phyloP scores from a whole-genome alignment of 139 green algal genomes.

The Edaphochlamys debaryana region DNA sequence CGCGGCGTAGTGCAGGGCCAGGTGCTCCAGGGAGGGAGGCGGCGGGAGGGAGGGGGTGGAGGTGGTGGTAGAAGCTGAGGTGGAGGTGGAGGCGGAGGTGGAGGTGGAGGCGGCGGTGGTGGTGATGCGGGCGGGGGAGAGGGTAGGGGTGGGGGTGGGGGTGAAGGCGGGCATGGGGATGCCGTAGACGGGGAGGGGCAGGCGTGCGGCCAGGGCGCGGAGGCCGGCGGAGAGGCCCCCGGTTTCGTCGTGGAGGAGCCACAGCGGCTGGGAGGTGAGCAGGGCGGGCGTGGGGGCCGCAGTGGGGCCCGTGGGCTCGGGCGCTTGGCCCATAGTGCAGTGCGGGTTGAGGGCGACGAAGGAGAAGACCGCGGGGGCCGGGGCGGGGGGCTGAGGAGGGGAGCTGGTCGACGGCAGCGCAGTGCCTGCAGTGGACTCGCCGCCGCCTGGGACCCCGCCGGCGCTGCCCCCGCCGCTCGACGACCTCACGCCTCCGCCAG shows the following conservation, averaged over 20 bases:
- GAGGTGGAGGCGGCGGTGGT: not conserved
- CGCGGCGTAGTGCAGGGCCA: conserved; percentile 44
- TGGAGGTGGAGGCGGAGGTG: not conserved
- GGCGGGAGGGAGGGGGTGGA: conserved; percentile 35
- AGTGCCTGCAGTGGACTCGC: not conserved
- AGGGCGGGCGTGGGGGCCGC: not conserved
- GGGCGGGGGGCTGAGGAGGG: too few species aligned
- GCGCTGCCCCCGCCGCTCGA: too few species aligned
- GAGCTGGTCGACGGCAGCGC: not conserved
- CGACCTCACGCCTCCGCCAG: not conserved
- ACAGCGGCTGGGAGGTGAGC: conserved; percentile 65
- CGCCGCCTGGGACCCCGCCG: not conserved
- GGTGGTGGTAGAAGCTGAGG: too few species aligned
- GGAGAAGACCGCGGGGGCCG: not conserved
- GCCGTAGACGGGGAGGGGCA: conserved; percentile 57
- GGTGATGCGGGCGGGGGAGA: too few species aligned
- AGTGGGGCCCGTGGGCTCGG: too few species aligned
- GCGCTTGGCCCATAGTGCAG: conserved; percentile 17
- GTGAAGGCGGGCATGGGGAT: conserved; percentile 26
- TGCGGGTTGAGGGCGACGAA: conserved; percentile 29
- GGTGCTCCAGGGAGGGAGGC: conserved; percentile 53
- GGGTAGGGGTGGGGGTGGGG: not conserved
- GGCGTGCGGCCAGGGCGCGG: conserved; percentile 24
- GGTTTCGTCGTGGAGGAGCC: conserved; percentile 75
- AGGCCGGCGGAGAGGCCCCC: conserved; percentile 32